Percentiles rank a stretch among this genome's conserved stretches.
These are phyloP conservation scores for Coccinonectria pachysandricola DNA, from an alignment of 2,329 filamentous ascomycete species.

Conservation along the genomic window DNA sequence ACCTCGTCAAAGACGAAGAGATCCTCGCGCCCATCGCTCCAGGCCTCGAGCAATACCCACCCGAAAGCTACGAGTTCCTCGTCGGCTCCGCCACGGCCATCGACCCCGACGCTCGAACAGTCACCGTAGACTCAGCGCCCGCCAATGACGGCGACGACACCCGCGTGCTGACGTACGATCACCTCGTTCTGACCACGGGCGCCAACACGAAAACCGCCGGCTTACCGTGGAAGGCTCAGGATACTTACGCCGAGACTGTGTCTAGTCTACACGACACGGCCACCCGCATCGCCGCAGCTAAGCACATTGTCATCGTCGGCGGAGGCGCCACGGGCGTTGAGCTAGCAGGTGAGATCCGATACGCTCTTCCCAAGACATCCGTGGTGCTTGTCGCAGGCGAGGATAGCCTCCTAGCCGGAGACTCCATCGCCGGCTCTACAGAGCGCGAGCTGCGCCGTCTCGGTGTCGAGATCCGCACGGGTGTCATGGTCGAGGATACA, in stretches of 20 bases:
- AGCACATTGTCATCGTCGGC: slow-evolving; percentile 45
- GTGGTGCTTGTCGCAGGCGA: slow-evolving; percentile 37
- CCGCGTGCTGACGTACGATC: slow-evolving; percentile 34
- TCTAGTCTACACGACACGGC: slow-evolving; percentile 30
- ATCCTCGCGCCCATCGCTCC: slow-evolving; percentile 38
- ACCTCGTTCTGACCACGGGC: slow-evolving; percentile 48
- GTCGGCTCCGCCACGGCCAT: slow-evolving; percentile 36
- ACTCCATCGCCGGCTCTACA: slow-evolving; percentile 32
- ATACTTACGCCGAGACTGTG: slow-evolving; percentile 34
- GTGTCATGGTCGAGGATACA: slow-evolving; percentile 29
- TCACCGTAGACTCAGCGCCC: slow-evolving; percentile 26
- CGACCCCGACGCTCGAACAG: slow-evolving; percentile 28
- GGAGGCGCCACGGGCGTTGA: slow-evolving; percentile 48
- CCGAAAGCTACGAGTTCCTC: slow-evolving; percentile 39
- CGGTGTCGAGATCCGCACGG: slow-evolving; percentile 36
- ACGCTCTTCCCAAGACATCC: slow-evolving; percentile 39
- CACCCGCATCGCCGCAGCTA: slow-evolving; percentile 32
- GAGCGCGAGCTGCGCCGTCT: slow-evolving; percentile 41
- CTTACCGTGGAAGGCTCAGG: slow-evolving; percentile 43
- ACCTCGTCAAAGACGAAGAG: slow-evolving; percentile 36
- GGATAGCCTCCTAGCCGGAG: slow-evolving; percentile 32
- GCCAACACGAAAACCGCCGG: slow-evolving; percentile 29
- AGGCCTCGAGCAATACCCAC: slow-evolving; percentile 40
- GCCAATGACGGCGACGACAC: slow-evolving; percentile 5
- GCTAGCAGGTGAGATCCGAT: slow-evolving; percentile 42